phyloP scores from a whole-genome alignment of 768 basidiomycete genomes.

The Lenzites betulinus region DNA sequence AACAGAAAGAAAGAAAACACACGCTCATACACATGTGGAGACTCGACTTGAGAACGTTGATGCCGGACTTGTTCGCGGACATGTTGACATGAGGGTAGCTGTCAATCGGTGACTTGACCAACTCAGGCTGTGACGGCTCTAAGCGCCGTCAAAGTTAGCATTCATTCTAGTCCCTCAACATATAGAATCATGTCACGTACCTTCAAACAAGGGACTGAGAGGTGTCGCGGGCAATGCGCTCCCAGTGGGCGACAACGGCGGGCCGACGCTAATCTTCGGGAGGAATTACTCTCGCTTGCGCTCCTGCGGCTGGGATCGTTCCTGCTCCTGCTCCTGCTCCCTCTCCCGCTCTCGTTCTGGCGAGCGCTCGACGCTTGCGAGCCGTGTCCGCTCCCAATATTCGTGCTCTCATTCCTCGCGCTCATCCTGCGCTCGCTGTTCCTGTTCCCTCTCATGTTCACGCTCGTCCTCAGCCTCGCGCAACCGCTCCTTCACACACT shows the following conservation, averaged over 20 bases:
- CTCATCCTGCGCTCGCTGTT: slow-evolving; percentile 21
- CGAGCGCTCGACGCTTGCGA: too few species aligned
- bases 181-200: slow-evolving; percentile 9
- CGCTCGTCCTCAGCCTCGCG: slow-evolving; percentile 46
- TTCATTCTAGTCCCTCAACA: neutral
- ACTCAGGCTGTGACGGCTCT: slow-evolving; percentile 26
- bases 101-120: slow-evolving; percentile 15
- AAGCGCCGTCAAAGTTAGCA: neutral
- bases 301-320: too few species aligned
- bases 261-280: slow-evolving; percentile 22
- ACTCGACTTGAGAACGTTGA: slow-evolving; percentile 62
- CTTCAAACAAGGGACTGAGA: slow-evolving; percentile 31
- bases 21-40: slow-evolving; percentile 75
- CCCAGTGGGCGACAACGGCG: slow-evolving; percentile 20
- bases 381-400: too few species aligned
- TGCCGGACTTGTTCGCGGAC: slow-evolving; percentile 39
- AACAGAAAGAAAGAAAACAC: slow-evolving; percentile 17
- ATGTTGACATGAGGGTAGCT: slow-evolving; percentile 12
- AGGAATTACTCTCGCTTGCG: slow-evolving; percentile 12
- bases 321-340: slow-evolving; percentile 14
- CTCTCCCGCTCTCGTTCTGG: slow-evolving; percentile 2
- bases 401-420: slow-evolving; percentile 20
- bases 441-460: slow-evolving; percentile 30
- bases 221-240: slow-evolving; percentile 23
- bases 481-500: slow-evolving; percentile 58